Evolutionary conservation across 2,329 filamentous ascomycete species (phyloP).

Genomic region (Thermothelomyces thermophilus): DNA sequence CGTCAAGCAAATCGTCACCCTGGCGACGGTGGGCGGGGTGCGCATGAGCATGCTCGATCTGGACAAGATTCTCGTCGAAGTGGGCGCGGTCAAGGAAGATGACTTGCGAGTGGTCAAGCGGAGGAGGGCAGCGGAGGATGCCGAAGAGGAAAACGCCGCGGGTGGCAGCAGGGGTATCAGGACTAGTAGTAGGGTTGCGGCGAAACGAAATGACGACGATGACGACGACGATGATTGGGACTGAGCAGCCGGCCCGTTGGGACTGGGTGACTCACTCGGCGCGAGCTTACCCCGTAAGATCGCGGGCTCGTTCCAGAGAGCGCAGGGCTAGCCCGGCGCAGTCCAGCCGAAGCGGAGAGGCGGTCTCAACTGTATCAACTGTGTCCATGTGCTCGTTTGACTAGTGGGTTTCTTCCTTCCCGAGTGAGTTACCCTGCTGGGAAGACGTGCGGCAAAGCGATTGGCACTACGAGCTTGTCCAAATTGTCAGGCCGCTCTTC

Average conservation of each 20-base stretch:
- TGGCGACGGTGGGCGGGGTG: constrained; percentile 69
- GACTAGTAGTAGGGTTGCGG: constrained; percentile 22
- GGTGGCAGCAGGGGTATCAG: constrained; percentile 41
- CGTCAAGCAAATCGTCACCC: constrained; percentile 82
- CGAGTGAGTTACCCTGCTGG: too few relatives aligned
- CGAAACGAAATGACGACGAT: constrained; percentile 8
- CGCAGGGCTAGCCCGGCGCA: neutral
- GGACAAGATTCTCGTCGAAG: constrained; percentile 72
- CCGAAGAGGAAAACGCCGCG: constrained; percentile 43
- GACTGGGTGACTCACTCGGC: constrained; percentile 17
- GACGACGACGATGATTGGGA: constrained; percentile 32
- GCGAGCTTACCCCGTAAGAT: neutral
- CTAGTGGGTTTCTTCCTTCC: too few relatives aligned
- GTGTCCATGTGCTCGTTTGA: neutral
- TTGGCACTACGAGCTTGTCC: too few relatives aligned
- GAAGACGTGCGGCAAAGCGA: too few relatives aligned
- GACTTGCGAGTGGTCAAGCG: constrained; percentile 70
- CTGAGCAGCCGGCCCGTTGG: constrained; percentile 11
- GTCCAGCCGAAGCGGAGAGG: neutral
- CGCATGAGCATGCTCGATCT: constrained; percentile 66
- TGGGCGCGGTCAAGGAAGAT: constrained; percentile 70
- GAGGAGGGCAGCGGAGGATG: constrained; percentile 53
- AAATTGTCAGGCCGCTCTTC: too few relatives aligned
- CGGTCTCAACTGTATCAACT: neutral
- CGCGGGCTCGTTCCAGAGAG: neutral